Conservation (phyloP, 2,329 filamentous ascomycete species). For the Cladosporium sp. region DNA sequence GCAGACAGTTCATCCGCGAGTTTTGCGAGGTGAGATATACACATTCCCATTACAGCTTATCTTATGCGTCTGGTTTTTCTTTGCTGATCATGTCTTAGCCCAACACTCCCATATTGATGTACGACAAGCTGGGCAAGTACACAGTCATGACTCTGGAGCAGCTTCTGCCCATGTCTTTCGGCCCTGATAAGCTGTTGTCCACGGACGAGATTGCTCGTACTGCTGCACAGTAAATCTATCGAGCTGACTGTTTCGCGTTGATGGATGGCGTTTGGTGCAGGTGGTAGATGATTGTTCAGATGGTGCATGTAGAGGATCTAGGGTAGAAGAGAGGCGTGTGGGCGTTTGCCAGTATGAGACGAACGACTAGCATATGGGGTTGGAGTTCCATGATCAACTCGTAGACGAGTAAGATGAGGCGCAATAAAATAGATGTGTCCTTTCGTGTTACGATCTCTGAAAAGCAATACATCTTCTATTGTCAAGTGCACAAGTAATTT, state of each 20-base stretch:
- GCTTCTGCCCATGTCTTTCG: conserved; percentile 51
- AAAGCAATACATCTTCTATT: too few relatives aligned
- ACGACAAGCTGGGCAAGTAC: conserved; percentile 73
- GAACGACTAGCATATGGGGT: too few relatives aligned
- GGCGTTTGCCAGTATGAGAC: too few relatives aligned
- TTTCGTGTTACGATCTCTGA: too few relatives aligned
- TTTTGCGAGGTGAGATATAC: conserved; percentile 41
- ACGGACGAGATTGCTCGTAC: conserved; percentile 23
- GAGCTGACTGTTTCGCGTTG: neutral
- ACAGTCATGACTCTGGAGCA: conserved; percentile 66
- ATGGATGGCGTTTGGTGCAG: neutral
- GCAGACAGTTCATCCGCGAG: conserved; percentile 68
- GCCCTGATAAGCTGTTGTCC: conserved; percentile 43
- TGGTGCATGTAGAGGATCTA: neutral
- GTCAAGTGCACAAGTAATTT: too few relatives aligned
- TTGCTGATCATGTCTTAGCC: conserved; percentile 16
- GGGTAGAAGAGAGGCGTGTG: neutral
- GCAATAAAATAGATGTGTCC: too few relatives aligned
- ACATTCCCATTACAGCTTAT: neutral
- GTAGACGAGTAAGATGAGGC: too few relatives aligned
- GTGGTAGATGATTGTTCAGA: neutral
- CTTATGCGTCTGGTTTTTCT: neutral
- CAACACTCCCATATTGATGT: conserved; percentile 80
- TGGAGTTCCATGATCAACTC: too few relatives aligned
- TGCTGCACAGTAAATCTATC: neutral